Evolutionary conservation across 2,329 filamentous ascomycete genomes (phyloP).

Genomic region (Leptosphaerulina australis): DNA sequence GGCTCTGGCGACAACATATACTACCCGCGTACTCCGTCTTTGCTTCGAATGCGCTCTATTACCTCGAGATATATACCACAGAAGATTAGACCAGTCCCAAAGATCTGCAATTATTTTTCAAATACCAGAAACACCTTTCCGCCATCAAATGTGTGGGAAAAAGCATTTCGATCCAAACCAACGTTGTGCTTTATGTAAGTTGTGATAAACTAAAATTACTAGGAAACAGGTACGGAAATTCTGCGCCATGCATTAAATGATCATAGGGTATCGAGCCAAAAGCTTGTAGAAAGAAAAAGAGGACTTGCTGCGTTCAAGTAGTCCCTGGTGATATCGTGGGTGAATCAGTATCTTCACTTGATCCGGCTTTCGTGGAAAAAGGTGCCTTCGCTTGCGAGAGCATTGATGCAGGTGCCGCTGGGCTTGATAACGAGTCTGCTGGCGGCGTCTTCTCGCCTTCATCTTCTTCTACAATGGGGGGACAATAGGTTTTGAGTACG

Average conservation of each 20-base stretch:
- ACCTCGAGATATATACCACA: not conserved
- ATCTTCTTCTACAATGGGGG: conserved; percentile 81
- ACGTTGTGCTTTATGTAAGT: conserved; percentile 10
- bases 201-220: not conserved
- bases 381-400: not conserved
- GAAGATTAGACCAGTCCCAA: not conserved
- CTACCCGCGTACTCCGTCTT: not conserved
- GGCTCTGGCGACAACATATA: not conserved
- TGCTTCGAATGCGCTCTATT: not conserved
- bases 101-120: not conserved
- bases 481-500: conserved; percentile 79
- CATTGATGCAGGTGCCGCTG: not conserved
- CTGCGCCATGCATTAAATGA: conserved; percentile 17
- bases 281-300: conserved; percentile 2
- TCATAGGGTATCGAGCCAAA: conserved; percentile 19
- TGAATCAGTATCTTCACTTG: conserved; percentile 10
- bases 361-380: conserved; percentile 3
- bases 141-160: no score
- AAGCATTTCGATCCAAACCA: conserved; percentile 1
- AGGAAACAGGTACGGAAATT: conserved; percentile 3
- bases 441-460: conserved; percentile 36
- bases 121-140: not conserved
- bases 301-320: not conserved
- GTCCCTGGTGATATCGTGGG: conserved; percentile 17
- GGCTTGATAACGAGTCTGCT: conserved; percentile 4